Evolutionary conservation across 1,139 yeast genomes (phyloP), one percentile per base, ranked within the genome.

Genomic region (Geotrichum siamense): DNA sequence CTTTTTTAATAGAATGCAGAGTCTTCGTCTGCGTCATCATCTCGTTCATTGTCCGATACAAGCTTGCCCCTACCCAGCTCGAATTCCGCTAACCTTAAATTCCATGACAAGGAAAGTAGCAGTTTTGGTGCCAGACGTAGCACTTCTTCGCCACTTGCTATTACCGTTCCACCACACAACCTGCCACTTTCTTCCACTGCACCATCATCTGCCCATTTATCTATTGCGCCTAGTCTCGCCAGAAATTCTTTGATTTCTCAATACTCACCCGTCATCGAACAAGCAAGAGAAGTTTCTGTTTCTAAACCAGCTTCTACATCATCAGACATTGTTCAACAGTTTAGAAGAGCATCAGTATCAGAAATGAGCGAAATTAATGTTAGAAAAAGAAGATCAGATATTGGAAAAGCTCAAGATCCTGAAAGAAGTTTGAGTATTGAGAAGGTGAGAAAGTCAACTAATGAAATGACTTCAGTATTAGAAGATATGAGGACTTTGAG

Each of bases 391-490:
- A 31, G 34, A 8, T 28, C 37, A 3, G 28, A 13, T 6, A 20
- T 39, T 9, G 35, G 35, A 9, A 16, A 27, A 12, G 31, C 31
- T 13, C 5, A 12, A 28, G 29, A 15, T 16, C 28, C 19, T n/a
- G 17, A 27, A 19, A 26, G 30, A 15, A 8, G 21, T 25, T 13
- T 37, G 15, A 37, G 43, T 10, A 45, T 55, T n/a, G 49, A 51
- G 31, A 50, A 48, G 43, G 54, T 55, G 2, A 47, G 55, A 20
- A 55, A 53, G 37, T 49, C 54, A 9, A 54, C 59, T 16, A 44
- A 51, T 36, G 51, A 55, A 20, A 43, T 56, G 45, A 52, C 52
- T 38, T 36, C 49, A 2, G 48, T 56, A 31, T 48, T 57, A 25
- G 22, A 50, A 6, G 55, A 56, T 30, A 48, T 57, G 46, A 49